A percentile compares a stretch with the other conserved stretches of the same genome.
Conservation (phyloP, 257 asterid species). For the Solanum virginianum region DNA sequence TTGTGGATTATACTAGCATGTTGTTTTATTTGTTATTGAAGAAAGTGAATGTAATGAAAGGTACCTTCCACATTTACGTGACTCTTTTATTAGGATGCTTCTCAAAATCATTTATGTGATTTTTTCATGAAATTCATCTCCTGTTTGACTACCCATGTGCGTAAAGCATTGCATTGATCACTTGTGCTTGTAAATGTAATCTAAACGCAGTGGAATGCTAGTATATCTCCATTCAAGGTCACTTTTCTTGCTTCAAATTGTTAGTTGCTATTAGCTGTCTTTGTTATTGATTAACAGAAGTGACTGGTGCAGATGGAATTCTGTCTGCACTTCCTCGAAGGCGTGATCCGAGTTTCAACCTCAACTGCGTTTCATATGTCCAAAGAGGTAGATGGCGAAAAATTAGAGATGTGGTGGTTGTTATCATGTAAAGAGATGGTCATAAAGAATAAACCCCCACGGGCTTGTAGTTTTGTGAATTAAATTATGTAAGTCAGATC, state of each 20-base stretch:
- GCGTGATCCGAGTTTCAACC: not conserved
- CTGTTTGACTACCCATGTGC: not conserved
- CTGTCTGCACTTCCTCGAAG: not conserved
- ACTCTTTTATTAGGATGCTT: not conserved
- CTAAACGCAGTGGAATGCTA: not conserved
- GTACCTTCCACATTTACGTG: not conserved
- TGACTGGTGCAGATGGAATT: not conserved
- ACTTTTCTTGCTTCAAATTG: not conserved
- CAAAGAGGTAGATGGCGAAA: not conserved
- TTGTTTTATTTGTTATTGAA: not conserved
- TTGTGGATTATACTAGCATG: not conserved
- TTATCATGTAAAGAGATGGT: not conserved
- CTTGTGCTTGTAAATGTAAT: not conserved
- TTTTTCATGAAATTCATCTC: not conserved
- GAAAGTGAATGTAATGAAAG: not conserved
- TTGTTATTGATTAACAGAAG: not conserved
- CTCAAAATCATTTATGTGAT: not conserved
- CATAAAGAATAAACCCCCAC: not conserved
- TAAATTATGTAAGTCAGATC: not conserved
- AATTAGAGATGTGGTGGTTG: not conserved
- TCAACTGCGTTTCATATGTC: not conserved
- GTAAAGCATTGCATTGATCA: not conserved
- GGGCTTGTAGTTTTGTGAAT: not conserved
- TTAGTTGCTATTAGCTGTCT: not conserved
- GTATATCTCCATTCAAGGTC: not conserved